Conservation (phyloP, 83 land plant genomes). For the Picea mariana region DNA sequence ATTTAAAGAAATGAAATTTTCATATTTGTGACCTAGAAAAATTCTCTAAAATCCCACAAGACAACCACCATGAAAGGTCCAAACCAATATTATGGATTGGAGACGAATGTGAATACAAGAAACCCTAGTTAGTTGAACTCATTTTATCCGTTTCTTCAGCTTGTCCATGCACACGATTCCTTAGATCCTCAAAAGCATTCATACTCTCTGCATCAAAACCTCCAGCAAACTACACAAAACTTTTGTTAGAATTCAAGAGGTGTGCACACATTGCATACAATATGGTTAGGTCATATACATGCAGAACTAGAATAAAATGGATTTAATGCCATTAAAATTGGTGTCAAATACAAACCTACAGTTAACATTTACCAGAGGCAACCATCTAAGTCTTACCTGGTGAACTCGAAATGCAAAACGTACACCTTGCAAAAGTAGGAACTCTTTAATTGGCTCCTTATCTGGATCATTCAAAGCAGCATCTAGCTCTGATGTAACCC, state of each 20-base stretch:
- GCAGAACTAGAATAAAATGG: background rate
- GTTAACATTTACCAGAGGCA: background rate
- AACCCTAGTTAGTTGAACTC: constrained; percentile 1
- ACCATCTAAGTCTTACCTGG: constrained; percentile 65
- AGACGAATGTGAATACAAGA: background rate
- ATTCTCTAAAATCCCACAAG: background rate
- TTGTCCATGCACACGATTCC: constrained; percentile 55
- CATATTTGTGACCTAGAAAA: background rate
- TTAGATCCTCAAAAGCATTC: constrained; percentile 87
- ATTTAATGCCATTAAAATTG: background rate
- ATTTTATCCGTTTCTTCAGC: constrained; percentile 18
- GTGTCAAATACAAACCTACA: background rate
- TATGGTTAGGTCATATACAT: background rate
- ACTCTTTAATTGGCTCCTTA: constrained; percentile 91
- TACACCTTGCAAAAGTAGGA: constrained; percentile 91
- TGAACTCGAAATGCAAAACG: constrained; percentile 99
- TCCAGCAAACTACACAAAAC: constrained; percentile 82
- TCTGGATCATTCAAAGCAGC: constrained; percentile 52
- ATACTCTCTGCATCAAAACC: constrained; percentile 97
- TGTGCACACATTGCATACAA: no score
- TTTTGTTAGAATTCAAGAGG: background rate
- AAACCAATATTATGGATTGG: background rate
- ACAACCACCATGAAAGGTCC: background rate
- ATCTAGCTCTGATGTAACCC: constrained; percentile 90
- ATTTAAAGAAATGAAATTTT: background rate